Conservation (phyloP, 2,329 filamentous ascomycete species). For the Cadophora luteo-olivacea region DNA sequence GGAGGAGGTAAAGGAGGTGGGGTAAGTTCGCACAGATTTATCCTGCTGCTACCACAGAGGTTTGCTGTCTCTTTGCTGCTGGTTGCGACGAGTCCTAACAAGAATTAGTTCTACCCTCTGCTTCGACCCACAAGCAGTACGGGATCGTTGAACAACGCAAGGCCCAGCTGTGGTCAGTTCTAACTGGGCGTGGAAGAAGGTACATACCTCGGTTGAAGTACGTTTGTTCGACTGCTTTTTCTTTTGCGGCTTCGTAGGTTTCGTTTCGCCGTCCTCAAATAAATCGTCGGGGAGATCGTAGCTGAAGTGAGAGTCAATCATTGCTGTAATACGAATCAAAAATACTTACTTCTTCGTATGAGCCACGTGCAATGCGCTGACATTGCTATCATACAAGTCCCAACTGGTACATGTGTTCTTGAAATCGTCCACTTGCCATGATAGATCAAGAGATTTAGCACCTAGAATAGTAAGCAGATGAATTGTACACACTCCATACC, state of each 20-base stretch:
- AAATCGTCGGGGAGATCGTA: constrained; percentile 89
- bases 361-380: constrained; percentile 76
- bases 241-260: constrained; percentile 54
- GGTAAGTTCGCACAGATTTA: constrained; percentile 41
- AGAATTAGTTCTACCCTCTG: constrained; percentile 35
- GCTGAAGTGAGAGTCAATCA: constrained; percentile 54
- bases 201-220: constrained; percentile 43
- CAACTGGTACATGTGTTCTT: constrained; percentile 80
- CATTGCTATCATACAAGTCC: constrained; percentile 75
- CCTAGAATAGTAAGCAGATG: constrained; percentile 54
- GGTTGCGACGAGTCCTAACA: constrained; percentile 38
- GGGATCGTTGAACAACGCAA: constrained; percentile 17
- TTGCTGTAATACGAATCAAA: background rate
- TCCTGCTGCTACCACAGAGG: constrained; percentile 41
- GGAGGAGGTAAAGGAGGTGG: constrained; percentile 30
- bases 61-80: constrained; percentile 45
- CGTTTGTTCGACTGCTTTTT: constrained; percentile 42
- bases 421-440: constrained; percentile 84
- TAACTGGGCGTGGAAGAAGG: constrained; percentile 20
- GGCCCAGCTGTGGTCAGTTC: constrained; percentile 26
- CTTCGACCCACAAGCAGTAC: constrained; percentile 7
- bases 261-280: constrained; percentile 80
- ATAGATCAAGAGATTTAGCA: constrained; percentile 76
- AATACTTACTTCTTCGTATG: constrained; percentile 79
- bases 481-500: constrained; percentile 29